Evolutionary conservation across 148 eudicot species (phyloP), one percentile per base, ranked within the genome.

Genomic region (Vaccinium myrtillus): DNA sequence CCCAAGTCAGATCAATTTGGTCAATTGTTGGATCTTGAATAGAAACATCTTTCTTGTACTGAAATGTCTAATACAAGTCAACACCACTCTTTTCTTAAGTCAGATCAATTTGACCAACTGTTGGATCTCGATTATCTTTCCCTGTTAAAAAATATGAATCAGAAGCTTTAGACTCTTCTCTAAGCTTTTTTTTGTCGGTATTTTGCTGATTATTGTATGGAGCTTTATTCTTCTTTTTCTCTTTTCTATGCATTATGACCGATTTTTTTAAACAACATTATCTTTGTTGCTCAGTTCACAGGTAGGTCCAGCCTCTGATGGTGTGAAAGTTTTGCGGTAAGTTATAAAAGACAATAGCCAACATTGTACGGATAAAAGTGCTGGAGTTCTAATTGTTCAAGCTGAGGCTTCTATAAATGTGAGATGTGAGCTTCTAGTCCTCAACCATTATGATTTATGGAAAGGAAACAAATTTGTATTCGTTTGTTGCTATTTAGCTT

Each of bases 231-330:
- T 32, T 32, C 32, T 32, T 32, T 32, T 32, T 32, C 32, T 32
- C 32, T 32, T 32, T 32, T 32, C 14, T 48, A 65, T 25, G 7
- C 15, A 21, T 27, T 51, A 53, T 27, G 18, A 36, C 48, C 39
- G 76, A 67, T 15, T 67, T 54, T 61, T 39, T 39, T 39, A 58
- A 80, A 80, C 7, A 75, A 75, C 53, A 30, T 36, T 53, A 32
- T 81, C 43, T 27, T 27, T 36, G 67, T 85, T 83, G 83, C 78
- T 83, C 87, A 97, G 98, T 86, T 94, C 98, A 39, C 89, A 91
- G 84, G 90, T 92, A 53, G 98, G 99, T 87, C 98, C 98, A 14
- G 94, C 94, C 78, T 90, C 96, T 88, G 97, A 98, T 69, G 94
- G 99, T 86, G 86, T 84, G 49, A 91, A 92, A 89, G 91, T 32